phyloP scores from a whole-genome alignment of 1,139 yeast species.

The Taphrina sp. region DNA sequence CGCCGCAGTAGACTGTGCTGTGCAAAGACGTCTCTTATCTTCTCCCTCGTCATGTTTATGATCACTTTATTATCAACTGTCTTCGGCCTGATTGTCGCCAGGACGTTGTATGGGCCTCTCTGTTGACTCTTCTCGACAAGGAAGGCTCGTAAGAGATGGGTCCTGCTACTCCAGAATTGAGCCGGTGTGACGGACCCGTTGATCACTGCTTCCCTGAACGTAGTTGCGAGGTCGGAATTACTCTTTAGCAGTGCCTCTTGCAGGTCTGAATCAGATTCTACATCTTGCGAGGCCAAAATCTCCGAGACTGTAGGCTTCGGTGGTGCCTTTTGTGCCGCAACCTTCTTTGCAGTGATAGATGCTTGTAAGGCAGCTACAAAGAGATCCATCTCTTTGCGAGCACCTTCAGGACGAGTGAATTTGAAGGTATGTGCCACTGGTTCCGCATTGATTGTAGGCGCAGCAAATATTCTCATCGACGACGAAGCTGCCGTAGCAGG shows the following conservation, averaged over 20 bases:
- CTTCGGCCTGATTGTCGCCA: constrained; percentile 89
- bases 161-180: constrained; percentile 84
- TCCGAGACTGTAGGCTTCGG: constrained; percentile 17
- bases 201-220: constrained; percentile 87
- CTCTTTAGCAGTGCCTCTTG: constrained; percentile 76
- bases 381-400: constrained; percentile 27
- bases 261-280: constrained; percentile 56
- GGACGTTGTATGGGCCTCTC: constrained; percentile 88
- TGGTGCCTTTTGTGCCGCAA: constrained; percentile 14
- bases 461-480: constrained; percentile 30
- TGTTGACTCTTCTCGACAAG: constrained; percentile 82
- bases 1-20: constrained; percentile 90
- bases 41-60: constrained; percentile 86
- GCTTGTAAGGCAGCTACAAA: constrained; percentile 24
- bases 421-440: constrained; percentile 32
- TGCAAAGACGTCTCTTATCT: constrained; percentile 82
- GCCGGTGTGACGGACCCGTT: constrained; percentile 46
- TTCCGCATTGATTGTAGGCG: constrained; percentile 26
- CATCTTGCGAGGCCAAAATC: constrained; percentile 28
- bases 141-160: constrained; percentile 75
- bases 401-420: constrained; percentile 19
- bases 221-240: constrained; percentile 65
- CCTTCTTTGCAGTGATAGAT: constrained; percentile 21
- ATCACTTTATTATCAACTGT: constrained; percentile 63
- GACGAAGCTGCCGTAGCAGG: constrained; percentile 29